Percentiles rank a stretch among this genome's conserved stretches.
Conservation (phyloP, 495 filamentous ascomycete genomes). For the Melanomma pulvis-pyrius region DNA sequence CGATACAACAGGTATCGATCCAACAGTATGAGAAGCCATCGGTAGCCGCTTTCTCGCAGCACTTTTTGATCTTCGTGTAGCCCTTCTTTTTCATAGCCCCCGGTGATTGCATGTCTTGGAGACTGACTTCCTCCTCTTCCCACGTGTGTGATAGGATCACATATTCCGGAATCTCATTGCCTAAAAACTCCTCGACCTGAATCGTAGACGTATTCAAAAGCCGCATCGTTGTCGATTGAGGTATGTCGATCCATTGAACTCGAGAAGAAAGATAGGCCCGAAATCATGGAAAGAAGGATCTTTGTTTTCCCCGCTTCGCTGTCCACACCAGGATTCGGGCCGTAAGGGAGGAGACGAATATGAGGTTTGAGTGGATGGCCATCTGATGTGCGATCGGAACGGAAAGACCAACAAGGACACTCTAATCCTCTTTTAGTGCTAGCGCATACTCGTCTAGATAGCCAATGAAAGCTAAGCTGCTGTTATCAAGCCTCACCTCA, state of each 20-base stretch:
- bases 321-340: no score
- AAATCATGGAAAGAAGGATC: no score
- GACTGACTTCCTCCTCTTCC: slow-evolving; percentile 23
- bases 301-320: no score
- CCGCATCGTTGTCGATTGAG: background rate
- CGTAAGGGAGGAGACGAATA: no score
- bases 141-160: slow-evolving; percentile 27
- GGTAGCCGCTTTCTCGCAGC: background rate
- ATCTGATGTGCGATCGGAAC: background rate
- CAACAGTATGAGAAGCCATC: slow-evolving; percentile 7
- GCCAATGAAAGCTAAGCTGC: background rate
- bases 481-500: background rate
- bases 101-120: slow-evolving; percentile 16
- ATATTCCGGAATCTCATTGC: slow-evolving; percentile 4
- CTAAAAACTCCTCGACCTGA: slow-evolving; percentile 4
- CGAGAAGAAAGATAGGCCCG: no score
- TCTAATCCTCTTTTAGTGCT: background rate
- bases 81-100: slow-evolving; percentile 3
- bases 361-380: background rate
- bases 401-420: no score
- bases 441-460: background rate
- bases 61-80: slow-evolving; percentile 12
- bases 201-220: slow-evolving; percentile 10
- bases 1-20: slow-evolving; percentile 39
- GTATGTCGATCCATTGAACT: background rate